phyloP scores from a whole-genome alignment of 805 yeast species.

The Cyberlindnera galapagoensis region DNA sequence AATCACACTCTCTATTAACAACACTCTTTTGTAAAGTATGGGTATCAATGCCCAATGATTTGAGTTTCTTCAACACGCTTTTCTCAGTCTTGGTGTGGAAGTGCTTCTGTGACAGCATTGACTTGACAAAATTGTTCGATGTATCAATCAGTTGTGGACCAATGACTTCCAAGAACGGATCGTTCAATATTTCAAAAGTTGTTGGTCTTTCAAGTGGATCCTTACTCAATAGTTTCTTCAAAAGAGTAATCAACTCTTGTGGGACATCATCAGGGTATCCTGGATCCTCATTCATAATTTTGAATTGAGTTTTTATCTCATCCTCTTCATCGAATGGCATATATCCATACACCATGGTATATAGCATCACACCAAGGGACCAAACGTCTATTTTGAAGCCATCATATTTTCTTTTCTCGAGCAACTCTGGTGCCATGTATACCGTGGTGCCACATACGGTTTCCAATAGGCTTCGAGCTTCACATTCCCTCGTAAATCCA shows the following conservation, averaged over 20 bases:
- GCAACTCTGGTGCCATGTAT: slow-evolving; percentile 94
- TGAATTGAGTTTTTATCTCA: slow-evolving; percentile 50
- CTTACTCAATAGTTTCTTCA: slow-evolving; percentile 54
- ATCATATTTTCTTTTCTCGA: slow-evolving; percentile 59
- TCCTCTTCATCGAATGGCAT: slow-evolving; percentile 91
- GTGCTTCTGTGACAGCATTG: slow-evolving; percentile 33
- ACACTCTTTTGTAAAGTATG: slow-evolving; percentile 55
- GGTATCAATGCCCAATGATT: slow-evolving; percentile 56
- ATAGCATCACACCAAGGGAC: slow-evolving; percentile 87
- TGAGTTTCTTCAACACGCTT: slow-evolving; percentile 50
- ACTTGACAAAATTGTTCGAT: slow-evolving; percentile 30
- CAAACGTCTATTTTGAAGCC: slow-evolving; percentile 85
- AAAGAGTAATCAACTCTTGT: slow-evolving; percentile 42
- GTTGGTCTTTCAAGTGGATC: slow-evolving; percentile 60
- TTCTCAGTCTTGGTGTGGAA: slow-evolving; percentile 60
- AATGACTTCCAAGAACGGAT: slow-evolving; percentile 43
- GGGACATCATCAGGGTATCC: slow-evolving; percentile 41
- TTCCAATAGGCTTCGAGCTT: slow-evolving; percentile 49
- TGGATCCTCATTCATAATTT: slow-evolving; percentile 65
- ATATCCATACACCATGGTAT: slow-evolving; percentile 75
- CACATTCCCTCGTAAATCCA: slow-evolving; percentile 84
- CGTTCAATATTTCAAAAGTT: slow-evolving; percentile 41
- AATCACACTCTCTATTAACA: slow-evolving; percentile 53
- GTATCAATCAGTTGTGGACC: slow-evolving; percentile 37
- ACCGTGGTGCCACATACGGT: slow-evolving; percentile 93